Evolutionary conservation across 371 early-diverging fungal genomes (phyloP).

Genomic region (Apophysomyces trapeziformis): DNA sequence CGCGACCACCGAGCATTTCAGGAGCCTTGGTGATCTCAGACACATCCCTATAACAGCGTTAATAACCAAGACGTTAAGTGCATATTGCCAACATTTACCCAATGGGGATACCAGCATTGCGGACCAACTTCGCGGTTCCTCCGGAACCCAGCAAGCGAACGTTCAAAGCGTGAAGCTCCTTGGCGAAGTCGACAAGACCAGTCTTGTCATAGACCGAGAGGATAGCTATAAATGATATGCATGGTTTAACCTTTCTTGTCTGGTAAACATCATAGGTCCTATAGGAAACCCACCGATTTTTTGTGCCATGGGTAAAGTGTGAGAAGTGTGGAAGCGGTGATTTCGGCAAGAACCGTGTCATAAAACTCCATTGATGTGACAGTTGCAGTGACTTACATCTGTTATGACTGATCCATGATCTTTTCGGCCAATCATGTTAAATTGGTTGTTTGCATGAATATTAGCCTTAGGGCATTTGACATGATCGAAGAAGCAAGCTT

Average conservation of each 20-base stretch:
- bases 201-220: conserved; percentile 98
- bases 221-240: conserved; percentile 60
- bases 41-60: conserved; percentile 73
- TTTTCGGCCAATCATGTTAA: not conserved
- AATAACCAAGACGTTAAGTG: not conserved
- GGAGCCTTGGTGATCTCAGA: conserved; percentile 97
- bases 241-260: too few species aligned
- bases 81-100: conserved; percentile 52
- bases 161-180: conserved; percentile 74
- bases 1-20: conserved; percentile 98
- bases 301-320: not conserved
- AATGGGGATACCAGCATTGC: conserved; percentile 89
- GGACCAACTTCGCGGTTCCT: conserved; percentile 91
- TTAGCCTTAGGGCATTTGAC: too few species aligned
- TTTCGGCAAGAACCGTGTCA: not conserved
- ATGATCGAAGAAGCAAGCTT: too few species aligned
- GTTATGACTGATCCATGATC: not conserved
- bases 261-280: too few species aligned
- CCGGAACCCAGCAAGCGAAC: conserved; percentile 93
- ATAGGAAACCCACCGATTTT: not conserved
- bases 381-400: not conserved
- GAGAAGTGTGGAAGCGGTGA: conserved; percentile 9
- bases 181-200: conserved; percentile 89
- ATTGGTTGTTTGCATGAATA: not conserved
- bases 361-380: not conserved